Percentiles rank a stretch among this genome's conserved stretches.
These are phyloP conservation scores for Mycothermus thermophilus DNA, from an alignment of 495 filamentous ascomycete genomes.

Conservation along the genomic window DNA sequence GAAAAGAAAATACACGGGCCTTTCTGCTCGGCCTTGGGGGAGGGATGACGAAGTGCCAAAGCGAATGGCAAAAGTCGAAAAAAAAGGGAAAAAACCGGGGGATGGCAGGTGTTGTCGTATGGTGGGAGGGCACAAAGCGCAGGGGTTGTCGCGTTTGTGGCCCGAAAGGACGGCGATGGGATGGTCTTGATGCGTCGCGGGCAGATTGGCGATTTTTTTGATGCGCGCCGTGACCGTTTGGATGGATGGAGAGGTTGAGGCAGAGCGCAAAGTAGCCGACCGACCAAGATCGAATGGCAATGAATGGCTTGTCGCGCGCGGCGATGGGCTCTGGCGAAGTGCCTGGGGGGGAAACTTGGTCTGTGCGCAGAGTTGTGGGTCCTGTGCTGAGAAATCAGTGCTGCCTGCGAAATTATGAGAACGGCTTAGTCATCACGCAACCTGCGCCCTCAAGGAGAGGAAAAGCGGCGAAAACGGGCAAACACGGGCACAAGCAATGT, in stretches of 20 bases:
- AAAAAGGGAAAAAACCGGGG: conserved; percentile 13
- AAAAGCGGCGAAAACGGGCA: too few species aligned
- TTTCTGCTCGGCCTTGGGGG: conserved; percentile 6
- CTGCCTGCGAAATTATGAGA: conserved; percentile 14
- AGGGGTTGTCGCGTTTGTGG: conserved; percentile 13
- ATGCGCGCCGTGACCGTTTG: conserved; percentile 36
- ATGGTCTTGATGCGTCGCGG: conserved; percentile 38
- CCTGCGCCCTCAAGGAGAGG: too few species aligned
- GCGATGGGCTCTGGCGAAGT: conserved; percentile 27
- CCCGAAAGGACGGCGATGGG: conserved; percentile 19
- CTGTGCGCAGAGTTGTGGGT: conserved; percentile 16
- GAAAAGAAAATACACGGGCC: conserved; percentile 9
- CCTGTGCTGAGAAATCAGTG: conserved; percentile 24
- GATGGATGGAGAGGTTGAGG: conserved; percentile 41
- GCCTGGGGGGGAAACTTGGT: not conserved
- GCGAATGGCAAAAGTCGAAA: too few species aligned
- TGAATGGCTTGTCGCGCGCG: too few species aligned
- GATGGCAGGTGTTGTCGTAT: conserved; percentile 15
- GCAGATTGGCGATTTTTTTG: conserved; percentile 42
- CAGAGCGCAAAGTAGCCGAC: conserved; percentile 15
- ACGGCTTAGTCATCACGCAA: too few species aligned
- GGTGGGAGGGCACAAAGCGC: too few species aligned
- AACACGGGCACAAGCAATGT: too few species aligned
- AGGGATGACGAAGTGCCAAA: conserved; percentile 8
- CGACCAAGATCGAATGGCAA: conserved; percentile 29